phyloP scores from a whole-genome alignment of 441 rosid genomes.

The Croton laevigatus region DNA sequence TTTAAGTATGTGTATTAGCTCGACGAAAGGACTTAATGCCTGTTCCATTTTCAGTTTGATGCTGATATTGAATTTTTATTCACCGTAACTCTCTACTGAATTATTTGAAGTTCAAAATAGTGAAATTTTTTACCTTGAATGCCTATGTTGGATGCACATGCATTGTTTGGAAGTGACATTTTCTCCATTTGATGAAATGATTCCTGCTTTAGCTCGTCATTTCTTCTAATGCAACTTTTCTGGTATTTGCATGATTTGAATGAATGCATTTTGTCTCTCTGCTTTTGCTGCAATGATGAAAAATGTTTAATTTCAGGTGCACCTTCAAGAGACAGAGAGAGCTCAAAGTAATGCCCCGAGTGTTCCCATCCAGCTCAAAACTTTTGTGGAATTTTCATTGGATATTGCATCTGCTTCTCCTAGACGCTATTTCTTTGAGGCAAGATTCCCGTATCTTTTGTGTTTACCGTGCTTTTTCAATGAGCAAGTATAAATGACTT shows the following conservation, averaged over 20 bases:
- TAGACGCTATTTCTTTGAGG: conserved; percentile 95
- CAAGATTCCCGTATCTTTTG: conserved; percentile 43
- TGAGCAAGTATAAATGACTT: neutral
- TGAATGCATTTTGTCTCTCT: neutral
- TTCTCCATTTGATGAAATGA: neutral
- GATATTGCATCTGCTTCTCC: conserved; percentile 97
- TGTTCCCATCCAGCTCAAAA: conserved; percentile 61
- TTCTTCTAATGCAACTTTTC: neutral
- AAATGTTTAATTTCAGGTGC: conserved; percentile 48
- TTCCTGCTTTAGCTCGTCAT: neutral
- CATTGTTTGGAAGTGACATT: neutral
- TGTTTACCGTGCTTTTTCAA: conserved; percentile 14
- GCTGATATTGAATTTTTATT: neutral
- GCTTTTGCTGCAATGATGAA: conserved; percentile 7
- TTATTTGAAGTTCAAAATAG: neutral
- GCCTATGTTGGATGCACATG: neutral
- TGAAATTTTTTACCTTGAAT: neutral
- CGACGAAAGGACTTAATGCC: neutral
- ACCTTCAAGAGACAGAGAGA: conserved; percentile 43
- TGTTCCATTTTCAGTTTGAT: neutral
- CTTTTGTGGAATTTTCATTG: conserved; percentile 78
- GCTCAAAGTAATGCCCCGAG: conserved; percentile 24
- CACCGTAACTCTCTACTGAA: neutral
- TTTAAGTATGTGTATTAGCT: neutral
- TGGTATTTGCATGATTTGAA: neutral